Percentiles rank a stretch among this genome's conserved stretches.
Evolutionary conservation across 306 rosid genomes (phyloP).

Genomic region (Ormosia emarginata): DNA sequence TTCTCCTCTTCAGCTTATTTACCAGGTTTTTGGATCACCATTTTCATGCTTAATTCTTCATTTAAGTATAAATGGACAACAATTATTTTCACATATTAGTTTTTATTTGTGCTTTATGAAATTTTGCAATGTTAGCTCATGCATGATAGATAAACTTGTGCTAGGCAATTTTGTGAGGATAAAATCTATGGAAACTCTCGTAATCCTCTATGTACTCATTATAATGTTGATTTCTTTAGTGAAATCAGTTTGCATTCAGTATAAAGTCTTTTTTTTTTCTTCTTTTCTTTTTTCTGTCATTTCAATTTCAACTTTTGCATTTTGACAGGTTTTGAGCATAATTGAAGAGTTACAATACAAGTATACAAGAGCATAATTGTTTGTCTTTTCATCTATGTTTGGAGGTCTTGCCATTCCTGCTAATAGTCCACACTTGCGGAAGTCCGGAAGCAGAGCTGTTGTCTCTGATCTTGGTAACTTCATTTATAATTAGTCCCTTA

Average conservation of each 20-base stretch:
- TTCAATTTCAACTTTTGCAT: conserved; percentile 33
- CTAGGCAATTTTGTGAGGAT: background rate
- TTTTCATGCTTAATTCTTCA: conserved; percentile 10
- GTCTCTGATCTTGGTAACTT: conserved; percentile 78
- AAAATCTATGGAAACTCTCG: background rate
- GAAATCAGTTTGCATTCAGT: background rate
- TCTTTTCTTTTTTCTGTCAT: background rate
- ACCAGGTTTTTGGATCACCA: conserved; percentile 11
- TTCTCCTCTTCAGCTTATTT: background rate
- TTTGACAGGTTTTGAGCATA: conserved; percentile 38
- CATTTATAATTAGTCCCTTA: background rate
- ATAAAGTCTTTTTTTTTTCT: background rate
- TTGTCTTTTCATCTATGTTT: conserved; percentile 70
- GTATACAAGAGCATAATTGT: conserved; percentile 17
- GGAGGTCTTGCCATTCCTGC: conserved; percentile 61
- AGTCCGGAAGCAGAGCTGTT: conserved; percentile 89
- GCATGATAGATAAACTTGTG: background rate
- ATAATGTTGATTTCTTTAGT: background rate
- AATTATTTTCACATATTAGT: background rate
- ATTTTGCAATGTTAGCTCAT: conserved; percentile 1
- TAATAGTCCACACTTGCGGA: conserved; percentile 88
- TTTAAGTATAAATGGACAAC: background rate
- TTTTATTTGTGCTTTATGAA: background rate
- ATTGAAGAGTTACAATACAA: conserved; percentile 2
- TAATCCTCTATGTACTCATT: background rate